phyloP scores from a whole-genome alignment of 2,329 filamentous ascomycete genomes.

The Aspergillus felis region DNA sequence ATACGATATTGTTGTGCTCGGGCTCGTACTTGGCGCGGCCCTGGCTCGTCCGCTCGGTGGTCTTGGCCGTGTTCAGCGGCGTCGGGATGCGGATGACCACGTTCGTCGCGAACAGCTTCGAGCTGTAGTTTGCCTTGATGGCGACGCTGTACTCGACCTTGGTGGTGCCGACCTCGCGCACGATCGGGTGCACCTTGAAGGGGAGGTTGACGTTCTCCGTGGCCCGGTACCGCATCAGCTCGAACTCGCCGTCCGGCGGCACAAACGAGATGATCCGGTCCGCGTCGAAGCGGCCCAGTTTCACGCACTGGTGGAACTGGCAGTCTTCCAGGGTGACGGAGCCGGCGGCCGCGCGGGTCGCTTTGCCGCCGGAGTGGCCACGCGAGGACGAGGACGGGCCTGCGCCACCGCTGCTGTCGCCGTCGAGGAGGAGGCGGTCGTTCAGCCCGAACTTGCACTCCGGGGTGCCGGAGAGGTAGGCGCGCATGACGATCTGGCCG shows the following conservation, averaged over 20 bases:
- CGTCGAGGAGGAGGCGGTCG: constrained; percentile 87
- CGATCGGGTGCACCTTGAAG: constrained; percentile 98
- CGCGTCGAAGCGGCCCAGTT: constrained; percentile 92
- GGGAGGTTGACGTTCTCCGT: constrained; percentile 98
- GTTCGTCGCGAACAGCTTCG: constrained; percentile 95
- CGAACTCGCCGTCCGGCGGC: constrained; percentile 94
- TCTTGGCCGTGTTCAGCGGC: constrained; percentile 91
- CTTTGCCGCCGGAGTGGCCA: constrained; percentile 63
- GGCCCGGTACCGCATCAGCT: constrained; percentile 96
- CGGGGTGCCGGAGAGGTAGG: constrained; percentile 91
- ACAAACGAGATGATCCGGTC: constrained; percentile 97
- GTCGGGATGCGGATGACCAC: constrained; percentile 92
- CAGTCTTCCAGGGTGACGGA: constrained; percentile 96
- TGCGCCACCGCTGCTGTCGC: constrained; percentile 56
- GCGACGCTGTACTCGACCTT: constrained; percentile 99
- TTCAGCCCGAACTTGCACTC: constrained; percentile 99
- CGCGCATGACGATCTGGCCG: constrained; percentile 97
- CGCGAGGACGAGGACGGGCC: constrained; percentile 61
- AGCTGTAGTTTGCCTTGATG: constrained; percentile 93
- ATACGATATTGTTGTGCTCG: constrained; percentile 95
- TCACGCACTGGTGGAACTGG: constrained; percentile 98
- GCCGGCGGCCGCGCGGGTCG: constrained; percentile 90
- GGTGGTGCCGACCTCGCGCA: constrained; percentile 93
- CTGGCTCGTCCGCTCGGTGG: constrained; percentile 87
- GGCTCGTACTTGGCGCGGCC: constrained; percentile 99